These are phyloP conservation scores for Malbranchea zuffiana DNA, from an alignment of 2,329 filamentous ascomycete genomes.

Conservation along the genomic window DNA sequence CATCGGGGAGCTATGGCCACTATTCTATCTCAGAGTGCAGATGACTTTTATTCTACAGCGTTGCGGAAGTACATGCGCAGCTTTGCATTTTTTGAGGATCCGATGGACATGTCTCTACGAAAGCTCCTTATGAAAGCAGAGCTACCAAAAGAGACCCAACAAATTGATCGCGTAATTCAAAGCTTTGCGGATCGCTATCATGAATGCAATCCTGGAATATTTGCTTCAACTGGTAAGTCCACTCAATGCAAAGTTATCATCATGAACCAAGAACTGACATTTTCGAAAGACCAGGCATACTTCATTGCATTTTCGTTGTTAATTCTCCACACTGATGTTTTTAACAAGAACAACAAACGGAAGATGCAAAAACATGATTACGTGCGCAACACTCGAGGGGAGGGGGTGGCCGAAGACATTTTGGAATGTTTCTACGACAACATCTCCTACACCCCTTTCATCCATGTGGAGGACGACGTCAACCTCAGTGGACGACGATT, in stretches of 20 bases:
- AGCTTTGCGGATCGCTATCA: slow-evolving; percentile 94
- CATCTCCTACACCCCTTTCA: slow-evolving; percentile 95
- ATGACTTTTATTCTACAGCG: slow-evolving; percentile 71
- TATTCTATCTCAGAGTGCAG: slow-evolving; percentile 72
- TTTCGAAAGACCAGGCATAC: slow-evolving; percentile 81
- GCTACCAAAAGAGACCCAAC: slow-evolving; percentile 91
- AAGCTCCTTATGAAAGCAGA: slow-evolving; percentile 96
- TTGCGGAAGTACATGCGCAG: slow-evolving; percentile 89
- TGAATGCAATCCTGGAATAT: slow-evolving; percentile 96
- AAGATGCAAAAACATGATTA: slow-evolving; percentile 98
- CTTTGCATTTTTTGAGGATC: slow-evolving; percentile 91
- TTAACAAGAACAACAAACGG: slow-evolving; percentile 99
- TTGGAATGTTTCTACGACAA: slow-evolving; percentile 97
- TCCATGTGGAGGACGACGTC: slow-evolving; percentile 87
- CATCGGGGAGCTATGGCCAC: slow-evolving; percentile 75
- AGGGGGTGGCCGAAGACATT: slow-evolving; percentile 87
- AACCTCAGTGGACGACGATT: slow-evolving; percentile 59
- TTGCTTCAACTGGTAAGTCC: slow-evolving; percentile 54
- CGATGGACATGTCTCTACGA: slow-evolving; percentile 93
- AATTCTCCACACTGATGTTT: slow-evolving; percentile 95
- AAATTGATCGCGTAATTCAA: slow-evolving; percentile 89
- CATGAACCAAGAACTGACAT: no score
- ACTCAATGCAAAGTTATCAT: slow-evolving; percentile 1
- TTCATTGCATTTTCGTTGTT: slow-evolving; percentile 95
- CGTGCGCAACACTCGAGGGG: slow-evolving; percentile 82